These are phyloP conservation scores for Trametes polyzona DNA, from an alignment of 1,284 basidiomycete species.

Conservation along the genomic window DNA sequence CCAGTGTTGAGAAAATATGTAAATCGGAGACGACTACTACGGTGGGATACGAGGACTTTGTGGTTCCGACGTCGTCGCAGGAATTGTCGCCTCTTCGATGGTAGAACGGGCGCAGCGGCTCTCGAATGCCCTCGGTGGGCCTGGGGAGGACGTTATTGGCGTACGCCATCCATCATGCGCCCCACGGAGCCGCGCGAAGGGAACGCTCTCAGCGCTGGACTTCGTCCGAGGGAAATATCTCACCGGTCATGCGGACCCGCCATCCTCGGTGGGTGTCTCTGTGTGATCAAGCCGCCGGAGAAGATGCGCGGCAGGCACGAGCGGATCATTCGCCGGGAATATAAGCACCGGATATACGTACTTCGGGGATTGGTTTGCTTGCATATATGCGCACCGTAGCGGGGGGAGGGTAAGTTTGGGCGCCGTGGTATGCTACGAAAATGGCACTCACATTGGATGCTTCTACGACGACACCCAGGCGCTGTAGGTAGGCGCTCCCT, in stretches of 20 bases:
- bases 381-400: no score
- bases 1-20: no score
- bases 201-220: background rate
- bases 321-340: constrained; percentile 5
- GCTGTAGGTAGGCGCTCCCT: no score
- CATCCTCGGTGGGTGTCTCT: background rate
- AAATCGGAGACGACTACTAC: no score
- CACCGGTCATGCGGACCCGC: constrained; percentile 2
- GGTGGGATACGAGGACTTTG: background rate
- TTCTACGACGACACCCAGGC: no score
- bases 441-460: no score
- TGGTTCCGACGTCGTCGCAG: background rate
- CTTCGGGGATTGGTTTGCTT: no score
- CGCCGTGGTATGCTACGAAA: no score
- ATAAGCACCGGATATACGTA: background rate
- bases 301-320: constrained; percentile 9
- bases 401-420: background rate
- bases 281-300: background rate
- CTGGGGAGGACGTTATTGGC: background rate
- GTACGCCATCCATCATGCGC: background rate
- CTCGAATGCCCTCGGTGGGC: background rate
- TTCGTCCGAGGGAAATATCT: background rate
- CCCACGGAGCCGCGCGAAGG: background rate
- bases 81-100: background rate
- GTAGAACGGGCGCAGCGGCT: background rate